Base-by-base conservation (phyloP, 352 stramenopile genomes). In the Pythium phragmitis region DNA sequence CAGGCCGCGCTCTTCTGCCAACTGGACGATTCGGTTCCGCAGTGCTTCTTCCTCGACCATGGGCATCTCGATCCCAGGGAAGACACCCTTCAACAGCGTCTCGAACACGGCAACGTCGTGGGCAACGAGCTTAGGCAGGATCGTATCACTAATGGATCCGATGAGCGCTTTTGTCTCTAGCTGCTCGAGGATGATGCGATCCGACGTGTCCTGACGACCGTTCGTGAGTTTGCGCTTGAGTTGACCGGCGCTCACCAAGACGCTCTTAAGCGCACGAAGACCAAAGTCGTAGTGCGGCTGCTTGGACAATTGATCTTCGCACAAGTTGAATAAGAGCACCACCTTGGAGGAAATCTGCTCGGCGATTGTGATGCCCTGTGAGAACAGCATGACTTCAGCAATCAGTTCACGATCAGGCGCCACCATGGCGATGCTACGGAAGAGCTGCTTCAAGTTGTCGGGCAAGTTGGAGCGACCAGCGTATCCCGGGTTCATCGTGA, bases 401-500 rank as follows among this genome's bases (percentile, higher is more conserved):
- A 99, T 99, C 39, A 99, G 73, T 58, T 99, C 97, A 13, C 97
- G 81, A 79, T 99, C 98, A 30, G 98, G 98, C 13, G 97, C 92
- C 65, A 99, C 97, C 98, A 99, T 99, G 7, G 98, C 98, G 60
- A 99, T 98, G 57, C 97, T 98, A 11, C 98, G 85, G 88, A 99
- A 99, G 2, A 99, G 81, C 58, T 98, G 96, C 77, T 99, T 99
- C 55, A 99, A 80, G 75, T 99, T 99, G 72, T 99, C 96, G 0
- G 96, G 96, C 42, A 99, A 68, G 69, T 99, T 98, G 9, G 92
- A 98, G 65, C 97, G 87, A 12, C 98, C 98, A 57, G 98, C 98
- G 75, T 99, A 99, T 26, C 96, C 97, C 39, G 98, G 98, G 75
- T 99, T 99, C 98, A 99, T 99, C 16, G 98, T 99, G 36, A 99